These are phyloP conservation scores for Colletotrichum salicis DNA, from an alignment of 2,329 filamentous ascomycete species.

Conservation along the genomic window DNA sequence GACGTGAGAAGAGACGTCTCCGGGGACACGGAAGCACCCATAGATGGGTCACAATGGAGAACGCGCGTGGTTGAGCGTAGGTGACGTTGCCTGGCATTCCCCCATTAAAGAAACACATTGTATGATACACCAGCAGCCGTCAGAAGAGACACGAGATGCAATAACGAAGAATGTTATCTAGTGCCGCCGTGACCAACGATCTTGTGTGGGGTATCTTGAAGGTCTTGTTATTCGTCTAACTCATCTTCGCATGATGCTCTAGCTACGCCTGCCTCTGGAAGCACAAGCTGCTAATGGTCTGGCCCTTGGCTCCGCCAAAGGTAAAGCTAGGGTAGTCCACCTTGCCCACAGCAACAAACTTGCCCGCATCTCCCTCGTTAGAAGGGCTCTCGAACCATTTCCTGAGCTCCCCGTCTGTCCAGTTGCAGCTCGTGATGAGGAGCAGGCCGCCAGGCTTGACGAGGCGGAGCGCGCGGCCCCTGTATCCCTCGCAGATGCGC, in stretches of 20 bases:
- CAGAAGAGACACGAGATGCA: conserved; percentile 25
- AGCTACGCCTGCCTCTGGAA: conserved; percentile 64
- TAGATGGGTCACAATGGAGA: background rate
- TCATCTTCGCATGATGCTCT: conserved; percentile 16
- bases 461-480: conserved; percentile 72
- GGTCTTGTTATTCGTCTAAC: conserved; percentile 12
- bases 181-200: background rate
- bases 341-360: conserved; percentile 71
- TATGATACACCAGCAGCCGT: conserved; percentile 33
- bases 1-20: background rate
- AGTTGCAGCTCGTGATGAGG: conserved; percentile 95
- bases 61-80: conserved; percentile 1
- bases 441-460: conserved; percentile 78
- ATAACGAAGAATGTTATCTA: background rate
- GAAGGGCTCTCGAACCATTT: conserved; percentile 75
- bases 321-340: conserved; percentile 87
- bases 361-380: conserved; percentile 43
- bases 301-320: conserved; percentile 89
- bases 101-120: conserved; percentile 13
- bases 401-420: conserved; percentile 89
- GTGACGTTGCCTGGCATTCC: conserved; percentile 14
- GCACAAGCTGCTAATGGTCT: conserved; percentile 88
- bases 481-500: conserved; percentile 80
- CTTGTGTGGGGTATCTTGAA: conserved; percentile 11
- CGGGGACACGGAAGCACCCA: conserved; percentile 3